These are phyloP conservation scores for Blastocrithidia nonstop DNA, from an alignment of 208 protist species.

Conservation along the genomic window DNA sequence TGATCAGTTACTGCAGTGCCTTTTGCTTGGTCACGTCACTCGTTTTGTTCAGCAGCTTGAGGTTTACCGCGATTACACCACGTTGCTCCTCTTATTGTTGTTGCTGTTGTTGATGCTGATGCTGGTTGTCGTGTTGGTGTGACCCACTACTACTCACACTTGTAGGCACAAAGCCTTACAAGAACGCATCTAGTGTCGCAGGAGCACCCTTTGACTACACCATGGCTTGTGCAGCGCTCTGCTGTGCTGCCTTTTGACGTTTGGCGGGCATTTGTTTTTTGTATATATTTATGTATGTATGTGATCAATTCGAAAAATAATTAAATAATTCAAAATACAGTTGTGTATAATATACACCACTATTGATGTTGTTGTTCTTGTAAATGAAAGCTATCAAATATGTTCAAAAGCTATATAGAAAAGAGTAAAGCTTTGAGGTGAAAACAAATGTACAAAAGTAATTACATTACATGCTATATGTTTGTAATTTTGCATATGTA, in stretches of 20 bases:
- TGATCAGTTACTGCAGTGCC: slow-evolving; percentile 41
- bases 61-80: neutral
- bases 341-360: too few species aligned
- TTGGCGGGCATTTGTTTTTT: neutral
- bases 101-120: slow-evolving; percentile 4
- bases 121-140: neutral
- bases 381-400: neutral
- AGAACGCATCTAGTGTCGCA: slow-evolving; percentile 44
- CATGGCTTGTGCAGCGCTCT: slow-evolving; percentile 35
- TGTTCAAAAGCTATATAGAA: neutral
- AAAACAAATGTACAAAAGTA: too few species aligned
- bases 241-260: slow-evolving; percentile 20
- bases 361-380: slow-evolving; percentile 2
- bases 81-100: slow-evolving; percentile 15
- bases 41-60: slow-evolving; percentile 51
- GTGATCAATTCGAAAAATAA: neutral
- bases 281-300: slow-evolving; percentile 1
- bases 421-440: too few species aligned
- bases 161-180: slow-evolving; percentile 29
- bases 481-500: neutral
- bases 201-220: slow-evolving; percentile 24
- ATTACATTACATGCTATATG: too few species aligned
- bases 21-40: slow-evolving; percentile 81
- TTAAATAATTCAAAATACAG: neutral
- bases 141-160: neutral